Evolutionary conservation across 306 rosid genomes (phyloP).

Genomic region (Quercus gilva): DNA sequence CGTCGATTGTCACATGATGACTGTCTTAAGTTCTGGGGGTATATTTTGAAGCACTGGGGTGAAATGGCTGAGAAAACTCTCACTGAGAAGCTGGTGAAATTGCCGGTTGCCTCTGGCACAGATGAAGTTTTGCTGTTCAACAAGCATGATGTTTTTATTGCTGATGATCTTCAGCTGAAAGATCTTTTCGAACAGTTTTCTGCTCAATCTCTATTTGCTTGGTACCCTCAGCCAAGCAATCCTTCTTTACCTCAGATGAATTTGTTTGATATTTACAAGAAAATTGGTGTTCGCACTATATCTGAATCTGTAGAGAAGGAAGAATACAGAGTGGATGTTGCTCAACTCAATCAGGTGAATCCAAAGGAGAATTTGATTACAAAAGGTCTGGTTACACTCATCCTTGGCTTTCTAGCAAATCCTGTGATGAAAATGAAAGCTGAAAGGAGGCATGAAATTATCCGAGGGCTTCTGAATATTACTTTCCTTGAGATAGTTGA

Average conservation of each 20-base stretch:
- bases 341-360: slow-evolving; percentile 14
- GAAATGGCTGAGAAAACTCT: slow-evolving; percentile 26
- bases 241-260: slow-evolving; percentile 28
- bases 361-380: slow-evolving; percentile 24
- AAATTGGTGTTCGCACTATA: slow-evolving; percentile 52
- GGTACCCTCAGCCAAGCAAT: slow-evolving; percentile 56
- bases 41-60: slow-evolving; percentile 36
- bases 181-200: slow-evolving; percentile 43
- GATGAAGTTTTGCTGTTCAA: slow-evolving; percentile 35
- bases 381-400: slow-evolving; percentile 48
- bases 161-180: slow-evolving; percentile 66
- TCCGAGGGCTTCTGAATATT: slow-evolving; percentile 40
- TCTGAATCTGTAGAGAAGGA: slow-evolving; percentile 50
- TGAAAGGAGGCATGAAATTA: slow-evolving; percentile 47
- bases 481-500: slow-evolving; percentile 35
- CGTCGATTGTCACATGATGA: slow-evolving; percentile 32
- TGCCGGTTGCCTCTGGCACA: slow-evolving; percentile 43
- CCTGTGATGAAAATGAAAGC: slow-evolving; percentile 51
- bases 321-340: slow-evolving; percentile 25
- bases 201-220: slow-evolving; percentile 51
- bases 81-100: slow-evolving; percentile 38
- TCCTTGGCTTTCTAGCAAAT: slow-evolving; percentile 66
- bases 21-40: slow-evolving; percentile 66
- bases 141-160: slow-evolving; percentile 51
- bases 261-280: slow-evolving; percentile 43